Evolutionary conservation across 352 stramenopile species (phyloP), one percentile per base, ranked within the genome.

Genomic region (Pythium grandisporangium): DNA sequence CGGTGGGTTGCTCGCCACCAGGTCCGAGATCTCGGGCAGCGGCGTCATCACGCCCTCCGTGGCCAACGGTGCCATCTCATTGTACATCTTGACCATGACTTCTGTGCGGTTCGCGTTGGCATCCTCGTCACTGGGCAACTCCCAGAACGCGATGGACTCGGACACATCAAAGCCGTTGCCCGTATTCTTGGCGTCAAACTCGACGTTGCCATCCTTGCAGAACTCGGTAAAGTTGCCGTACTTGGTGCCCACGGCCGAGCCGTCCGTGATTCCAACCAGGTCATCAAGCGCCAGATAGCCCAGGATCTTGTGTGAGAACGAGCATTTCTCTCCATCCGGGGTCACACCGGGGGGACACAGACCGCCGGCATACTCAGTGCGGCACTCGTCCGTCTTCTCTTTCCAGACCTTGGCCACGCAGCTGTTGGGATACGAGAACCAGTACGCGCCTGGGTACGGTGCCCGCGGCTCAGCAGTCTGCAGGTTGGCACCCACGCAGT

Each of bases 401-500:
- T 42, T 48, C 27, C 69, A 72, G 13, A 48, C 39, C 51, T 79
- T 62, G 21, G 61, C 52, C 24, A 53, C 55, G 37, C 74, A 84
- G 13, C 52, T 64, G 48, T 73, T 76, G 20, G 70, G 74, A 63
- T 62, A 83, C 34, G 74, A 84, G 63, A 70, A 84, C 74, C 74
- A 87, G 55, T 70, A 79, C 53, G 69, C 82, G 51, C 54, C 52
- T n/a, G 64, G 59, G 55, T 84, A 84, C 24, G 69, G 69, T 7
- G 70, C 71, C 13, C 66, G 68, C 5, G 54, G 51, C 45, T 84
- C 70, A 14, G 55, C 57, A 12, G 44, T 42, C 45, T 71, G 53
- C 21, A 58, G 40, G 33, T 74, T 58, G 36, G 53, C 64, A 34
- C 74, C 74, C 20, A 87, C 63, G 30, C 55, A 70, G 5, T 55